phyloP scores from a whole-genome alignment of 2,329 filamentous ascomycete species.

The Exserohilum turcica region DNA sequence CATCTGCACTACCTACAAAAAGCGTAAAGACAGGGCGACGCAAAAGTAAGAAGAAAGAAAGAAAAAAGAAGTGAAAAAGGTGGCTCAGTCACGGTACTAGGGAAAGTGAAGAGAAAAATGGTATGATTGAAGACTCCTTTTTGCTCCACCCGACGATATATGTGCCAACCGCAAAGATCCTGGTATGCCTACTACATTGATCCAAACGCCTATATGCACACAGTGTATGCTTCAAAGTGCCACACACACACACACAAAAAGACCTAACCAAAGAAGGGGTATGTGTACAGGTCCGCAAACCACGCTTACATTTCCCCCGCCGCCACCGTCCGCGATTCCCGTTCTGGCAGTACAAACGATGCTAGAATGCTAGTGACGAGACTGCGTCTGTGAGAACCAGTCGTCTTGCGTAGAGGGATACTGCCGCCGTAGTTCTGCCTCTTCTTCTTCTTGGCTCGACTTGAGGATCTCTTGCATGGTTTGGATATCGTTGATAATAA shows the following conservation, averaged over 20 bases:
- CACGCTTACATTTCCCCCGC: too few species aligned
- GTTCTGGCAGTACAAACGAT: too few species aligned
- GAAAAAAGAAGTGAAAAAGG: background rate
- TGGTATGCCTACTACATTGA: background rate
- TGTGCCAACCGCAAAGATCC: conserved; percentile 1
- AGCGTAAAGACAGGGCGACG: too few species aligned
- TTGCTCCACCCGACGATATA: background rate
- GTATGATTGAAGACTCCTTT: background rate
- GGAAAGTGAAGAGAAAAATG: background rate
- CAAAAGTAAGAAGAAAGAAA: background rate
- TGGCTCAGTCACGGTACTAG: conserved; percentile 2
- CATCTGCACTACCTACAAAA: too few species aligned
- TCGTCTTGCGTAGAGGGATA: conserved; percentile 11
- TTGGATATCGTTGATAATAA: conserved; percentile 72
- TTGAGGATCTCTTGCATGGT: conserved; percentile 53
- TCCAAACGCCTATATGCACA: conserved; percentile 7
- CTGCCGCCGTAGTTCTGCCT: conserved; percentile 13
- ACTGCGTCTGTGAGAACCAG: conserved; percentile 12
- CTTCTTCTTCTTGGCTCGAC: conserved; percentile 46
- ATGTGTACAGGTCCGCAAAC: too few species aligned
- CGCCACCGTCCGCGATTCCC: too few species aligned
- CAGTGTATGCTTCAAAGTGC: background rate
- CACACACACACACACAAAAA: too few species aligned
- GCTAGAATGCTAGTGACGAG: conserved; percentile 1
- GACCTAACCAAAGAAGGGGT: background rate